phyloP scores from a whole-genome alignment of 306 rosid species.

The Dryas octopetala region DNA sequence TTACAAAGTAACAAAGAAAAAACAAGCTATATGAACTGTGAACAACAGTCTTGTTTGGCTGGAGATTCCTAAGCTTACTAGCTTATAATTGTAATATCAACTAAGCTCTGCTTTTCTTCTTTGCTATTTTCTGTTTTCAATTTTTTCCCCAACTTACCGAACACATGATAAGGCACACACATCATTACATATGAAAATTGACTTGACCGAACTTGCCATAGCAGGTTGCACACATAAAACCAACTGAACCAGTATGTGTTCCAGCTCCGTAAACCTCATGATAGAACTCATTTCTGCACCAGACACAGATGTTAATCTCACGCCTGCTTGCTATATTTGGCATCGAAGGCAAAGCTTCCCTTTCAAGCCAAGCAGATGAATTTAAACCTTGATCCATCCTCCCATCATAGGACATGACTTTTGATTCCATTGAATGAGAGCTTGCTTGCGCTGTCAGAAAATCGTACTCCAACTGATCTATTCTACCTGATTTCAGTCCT shows the following conservation, averaged over 20 bases:
- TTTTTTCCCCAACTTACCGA: no score
- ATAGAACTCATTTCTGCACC: slow-evolving; percentile 35
- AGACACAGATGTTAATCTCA: slow-evolving; percentile 28
- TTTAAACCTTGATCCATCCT: slow-evolving; percentile 23
- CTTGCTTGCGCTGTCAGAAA: slow-evolving; percentile 26
- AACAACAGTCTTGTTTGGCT: no score
- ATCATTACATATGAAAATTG: slow-evolving; percentile 5
- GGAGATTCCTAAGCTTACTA: no score
- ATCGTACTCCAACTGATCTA: slow-evolving; percentile 14
- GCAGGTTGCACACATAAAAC: slow-evolving; percentile 41
- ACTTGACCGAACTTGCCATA: slow-evolving; percentile 30
- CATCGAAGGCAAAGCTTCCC: slow-evolving; percentile 24
- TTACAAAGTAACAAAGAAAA: no score
- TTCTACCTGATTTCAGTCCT: slow-evolving; percentile 16
- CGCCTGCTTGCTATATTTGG: slow-evolving; percentile 18
- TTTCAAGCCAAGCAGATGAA: slow-evolving; percentile 29
- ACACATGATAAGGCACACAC: no score
- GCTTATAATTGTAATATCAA: no score
- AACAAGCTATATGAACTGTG: no score
- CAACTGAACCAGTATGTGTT: slow-evolving; percentile 32
- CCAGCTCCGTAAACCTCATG: slow-evolving; percentile 22
- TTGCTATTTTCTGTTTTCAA: no score
- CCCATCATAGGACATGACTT: slow-evolving; percentile 21
- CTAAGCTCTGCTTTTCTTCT: no score
- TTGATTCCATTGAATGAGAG: slow-evolving; percentile 22